These are phyloP conservation scores for Solanum clarkiae DNA, from an alignment of 257 asterid genomes.

Conservation along the genomic window DNA sequence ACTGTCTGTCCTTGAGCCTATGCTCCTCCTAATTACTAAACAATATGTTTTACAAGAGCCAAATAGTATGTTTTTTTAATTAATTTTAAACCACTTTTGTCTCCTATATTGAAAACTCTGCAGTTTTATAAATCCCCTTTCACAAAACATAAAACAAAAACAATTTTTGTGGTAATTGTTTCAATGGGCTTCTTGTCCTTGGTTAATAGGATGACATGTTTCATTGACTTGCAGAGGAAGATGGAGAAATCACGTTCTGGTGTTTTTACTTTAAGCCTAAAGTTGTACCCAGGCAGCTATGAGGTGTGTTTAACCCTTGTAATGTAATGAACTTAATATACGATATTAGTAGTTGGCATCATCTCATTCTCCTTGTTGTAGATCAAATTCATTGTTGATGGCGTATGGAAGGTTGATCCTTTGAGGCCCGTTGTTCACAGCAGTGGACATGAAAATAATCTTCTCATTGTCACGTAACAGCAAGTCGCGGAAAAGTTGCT, in stretches of 20 bases:
- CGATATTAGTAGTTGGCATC: background rate
- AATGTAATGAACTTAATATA: background rate
- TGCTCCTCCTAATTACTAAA: background rate
- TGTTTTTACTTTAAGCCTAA: slow-evolving; percentile 43
- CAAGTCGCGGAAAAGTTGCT: background rate
- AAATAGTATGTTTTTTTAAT: background rate
- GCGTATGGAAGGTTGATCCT: slow-evolving; percentile 74
- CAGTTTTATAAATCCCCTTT: background rate
- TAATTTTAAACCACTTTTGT: background rate
- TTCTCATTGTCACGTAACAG: slow-evolving; percentile 36
- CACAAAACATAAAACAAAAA: background rate
- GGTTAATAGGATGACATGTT: background rate
- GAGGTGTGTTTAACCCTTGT: slow-evolving; percentile 39
- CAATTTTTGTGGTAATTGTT: background rate
- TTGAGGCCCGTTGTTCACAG: slow-evolving; percentile 47
- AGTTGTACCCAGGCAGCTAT: slow-evolving; percentile 82
- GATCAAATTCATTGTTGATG: slow-evolving; percentile 92
- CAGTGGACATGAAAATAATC: slow-evolving; percentile 63
- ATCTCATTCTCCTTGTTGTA: slow-evolving; percentile 15
- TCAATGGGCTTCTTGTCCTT: background rate
- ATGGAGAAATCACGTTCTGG: slow-evolving; percentile 67
- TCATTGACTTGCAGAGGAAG: slow-evolving; percentile 61
- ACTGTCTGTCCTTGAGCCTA: background rate
- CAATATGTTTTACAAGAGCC: background rate
- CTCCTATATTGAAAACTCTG: background rate